These are phyloP conservation scores for Gastrolobium bilobum DNA, from an alignment of 306 rosid species.

Conservation along the genomic window DNA sequence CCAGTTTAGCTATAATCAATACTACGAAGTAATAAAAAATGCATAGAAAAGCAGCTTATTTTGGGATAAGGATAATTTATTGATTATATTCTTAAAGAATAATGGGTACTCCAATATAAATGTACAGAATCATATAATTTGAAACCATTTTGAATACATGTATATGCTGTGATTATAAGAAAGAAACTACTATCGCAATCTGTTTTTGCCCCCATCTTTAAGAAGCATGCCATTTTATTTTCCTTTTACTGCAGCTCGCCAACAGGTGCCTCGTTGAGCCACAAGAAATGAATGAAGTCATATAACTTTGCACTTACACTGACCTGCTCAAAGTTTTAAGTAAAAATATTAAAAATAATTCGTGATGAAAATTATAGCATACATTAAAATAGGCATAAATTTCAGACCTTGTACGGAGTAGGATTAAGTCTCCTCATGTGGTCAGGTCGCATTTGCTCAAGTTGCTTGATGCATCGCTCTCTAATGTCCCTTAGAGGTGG, in stretches of 20 bases:
- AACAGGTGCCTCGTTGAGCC: slow-evolving; percentile 98
- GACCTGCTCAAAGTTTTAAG: slow-evolving; percentile 61
- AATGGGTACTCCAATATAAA: not conserved
- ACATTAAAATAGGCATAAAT: not conserved
- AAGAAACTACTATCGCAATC: not conserved
- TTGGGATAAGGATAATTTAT: not conserved
- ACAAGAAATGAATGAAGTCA: slow-evolving; percentile 91
- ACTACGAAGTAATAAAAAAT: not conserved
- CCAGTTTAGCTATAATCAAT: not conserved
- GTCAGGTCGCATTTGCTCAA: slow-evolving; percentile 77
- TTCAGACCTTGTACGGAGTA: slow-evolving; percentile 77
- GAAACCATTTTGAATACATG: not conserved
- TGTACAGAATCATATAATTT: not conserved
- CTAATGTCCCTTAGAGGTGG: slow-evolving; percentile 77
- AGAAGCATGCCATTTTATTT: not conserved
- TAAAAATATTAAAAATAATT: not conserved
- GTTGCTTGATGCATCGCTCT: slow-evolving; percentile 77
- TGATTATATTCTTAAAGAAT: slow-evolving; percentile 14
- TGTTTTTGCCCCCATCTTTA: not conserved
- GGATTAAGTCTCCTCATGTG: slow-evolving; percentile 92
- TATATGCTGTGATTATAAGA: not conserved
- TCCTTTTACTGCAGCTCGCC: slow-evolving; percentile 82
- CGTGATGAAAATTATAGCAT: not conserved
- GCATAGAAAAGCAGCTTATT: not conserved
- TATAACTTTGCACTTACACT: slow-evolving; percentile 89